Conservation (phyloP, 768 basidiomycete species). For the Tremella fuciformis region DNA sequence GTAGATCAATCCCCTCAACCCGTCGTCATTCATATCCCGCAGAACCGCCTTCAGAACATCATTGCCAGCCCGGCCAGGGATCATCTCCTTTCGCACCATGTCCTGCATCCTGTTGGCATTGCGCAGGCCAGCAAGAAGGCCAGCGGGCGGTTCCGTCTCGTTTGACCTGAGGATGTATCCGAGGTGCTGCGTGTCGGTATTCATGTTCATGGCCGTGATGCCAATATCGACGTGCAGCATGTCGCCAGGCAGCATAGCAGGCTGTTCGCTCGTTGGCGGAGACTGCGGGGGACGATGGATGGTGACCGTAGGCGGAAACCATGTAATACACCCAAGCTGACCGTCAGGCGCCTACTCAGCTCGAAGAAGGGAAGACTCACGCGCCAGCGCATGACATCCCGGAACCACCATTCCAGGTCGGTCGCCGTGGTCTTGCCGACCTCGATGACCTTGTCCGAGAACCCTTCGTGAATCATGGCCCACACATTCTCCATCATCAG, state of each 20-base stretch:
- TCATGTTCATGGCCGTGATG: constrained; percentile 59
- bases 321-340: constrained; percentile 54
- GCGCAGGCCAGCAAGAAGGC: constrained; percentile 56
- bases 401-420: constrained; percentile 61
- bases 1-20: constrained; percentile 58
- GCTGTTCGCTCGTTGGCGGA: constrained; percentile 54
- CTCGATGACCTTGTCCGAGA: constrained; percentile 55
- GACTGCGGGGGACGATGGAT: constrained; percentile 56
- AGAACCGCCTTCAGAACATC: constrained; percentile 55
- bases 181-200: constrained; percentile 62
- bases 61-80: constrained; percentile 57
- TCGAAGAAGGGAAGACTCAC: constrained; percentile 14
- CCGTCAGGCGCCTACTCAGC: constrained; percentile 41
- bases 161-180: constrained; percentile 58
- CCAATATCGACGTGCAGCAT: constrained; percentile 62
- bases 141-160: constrained; percentile 56
- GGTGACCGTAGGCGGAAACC: constrained; percentile 60
- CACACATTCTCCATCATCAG: constrained; percentile 59
- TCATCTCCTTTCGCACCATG: constrained; percentile 56
- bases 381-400: constrained; percentile 57
- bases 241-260: constrained; percentile 54
- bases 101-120: constrained; percentile 60
- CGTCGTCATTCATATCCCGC: constrained; percentile 56
- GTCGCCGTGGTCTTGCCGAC: constrained; percentile 57
- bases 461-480: constrained; percentile 60